Evolutionary conservation across 2,329 filamentous ascomycete genomes (phyloP), one percentile per base, ranked within the genome.

Genomic region (Akanthomyces uredinophilus): DNA sequence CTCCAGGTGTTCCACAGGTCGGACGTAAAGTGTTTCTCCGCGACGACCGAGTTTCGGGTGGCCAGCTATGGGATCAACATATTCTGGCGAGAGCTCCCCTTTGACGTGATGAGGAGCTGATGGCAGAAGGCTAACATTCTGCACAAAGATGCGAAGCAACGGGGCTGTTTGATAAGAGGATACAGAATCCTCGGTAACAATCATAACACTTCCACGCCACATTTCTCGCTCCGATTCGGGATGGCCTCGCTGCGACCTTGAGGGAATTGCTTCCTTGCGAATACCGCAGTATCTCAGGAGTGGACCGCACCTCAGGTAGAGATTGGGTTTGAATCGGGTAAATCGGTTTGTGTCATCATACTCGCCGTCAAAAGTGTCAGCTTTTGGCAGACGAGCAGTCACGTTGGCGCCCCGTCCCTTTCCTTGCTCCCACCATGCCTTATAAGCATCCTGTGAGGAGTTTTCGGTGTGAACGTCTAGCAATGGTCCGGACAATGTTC

Each of bases 151-250:
- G 49, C 93, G 85, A 66, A 99, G 78, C 0, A 84, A 90, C 4
- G 95, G 95, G 0, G 83, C 83, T 53, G 91, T 87, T 50, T 87
- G 85, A 70, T 97, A 96, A 0, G 89, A 90, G 2, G 94, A 98
- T 46, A 89, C 84, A 2, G 85, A 83, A 70, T 99, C 94, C 58
- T 87, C 83, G 0, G 95, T 98, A 24, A 99, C 92, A 68, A 99
- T 96, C 91, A 99, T 92, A 62, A 98, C 83, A 64, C 87, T 96
- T 5, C 95, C 95, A 72, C 93, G 86, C 95, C 95, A 99, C 22
- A 94, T 87, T 68, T 96, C 91, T 57, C 86, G 84, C 49, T 91
- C 87, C 0, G 70, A 60, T 14, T 70, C 62, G 1, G 70, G 66
- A 65, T 60, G 66, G 14, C 66, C 63, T 24, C 65, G 70, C 46